Base-by-base conservation (phyloP, 2,329 filamentous ascomycete genomes). In the Ophiostoma sp. region DNA sequence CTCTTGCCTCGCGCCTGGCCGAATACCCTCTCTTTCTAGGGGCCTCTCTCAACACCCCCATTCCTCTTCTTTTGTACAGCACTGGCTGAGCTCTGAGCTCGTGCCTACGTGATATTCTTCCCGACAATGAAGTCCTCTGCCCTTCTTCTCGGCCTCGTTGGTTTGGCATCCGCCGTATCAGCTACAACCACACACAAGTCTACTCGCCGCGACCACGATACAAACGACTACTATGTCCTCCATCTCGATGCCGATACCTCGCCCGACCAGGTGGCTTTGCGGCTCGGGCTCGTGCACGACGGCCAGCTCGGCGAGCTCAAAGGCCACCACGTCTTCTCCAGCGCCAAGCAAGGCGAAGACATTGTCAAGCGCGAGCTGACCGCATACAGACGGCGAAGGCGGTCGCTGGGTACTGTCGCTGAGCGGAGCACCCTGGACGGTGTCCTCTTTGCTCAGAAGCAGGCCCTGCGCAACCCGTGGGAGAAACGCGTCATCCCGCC, bases 201-300 rank as follows among this genome's bases (percentile, higher is more conserved):
- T 80, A 82, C 65, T 80, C 83, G 69, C 71, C 89, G 91, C 73
- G 85, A 95, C 75, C 91, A 96, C 81, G 85, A 90, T 65, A 83
- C 85, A 52, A 87, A 93, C 78, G 94, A 99, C 78, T 98, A 96
- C 80, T 97, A 98, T 77, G 93, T 96, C 72, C 83, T 99, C 64
- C 91, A 97, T 73, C 85, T 99, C 75, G 86, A 89, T 69, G 80
- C 85, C 12, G 81, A 84, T 49, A 82, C 85, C 6, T 83, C 87
- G 14, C 92, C 93, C 16, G 79, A 84, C 38, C 82, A 89, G 55
- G 82, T 97, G 71, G 93, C 93, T 41, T 80, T 81, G 63, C 83
- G 87, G 36, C 81, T 99, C 8, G 92, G 91, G 27, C 82, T 97
- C 64, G 83, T 85, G 62, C 89, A 97, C 77, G 91, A 97, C 74